Conservation (phyloP, 177 flowering plant species). For the Vitis hybrid region DNA sequence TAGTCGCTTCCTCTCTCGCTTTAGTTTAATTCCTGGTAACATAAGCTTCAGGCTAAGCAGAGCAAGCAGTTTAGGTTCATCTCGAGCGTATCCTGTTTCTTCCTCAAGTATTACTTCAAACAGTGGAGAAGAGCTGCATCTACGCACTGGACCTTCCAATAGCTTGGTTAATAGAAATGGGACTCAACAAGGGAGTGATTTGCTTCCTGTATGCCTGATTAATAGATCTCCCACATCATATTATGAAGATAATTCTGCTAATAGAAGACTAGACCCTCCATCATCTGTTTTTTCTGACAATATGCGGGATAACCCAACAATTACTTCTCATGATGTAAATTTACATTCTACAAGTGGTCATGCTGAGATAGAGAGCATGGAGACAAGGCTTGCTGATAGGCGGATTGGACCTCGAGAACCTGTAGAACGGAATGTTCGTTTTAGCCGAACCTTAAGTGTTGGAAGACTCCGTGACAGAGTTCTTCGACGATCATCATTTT, state of each 20-base stretch:
- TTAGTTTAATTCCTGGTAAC: slow-evolving; percentile 65
- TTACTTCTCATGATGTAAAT: slow-evolving; percentile 29
- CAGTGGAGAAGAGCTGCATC: slow-evolving; percentile 37
- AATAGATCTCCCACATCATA: slow-evolving; percentile 23
- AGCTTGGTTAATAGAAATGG: slow-evolving; percentile 26
- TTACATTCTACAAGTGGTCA: slow-evolving; percentile 31
- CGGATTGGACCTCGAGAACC: slow-evolving; percentile 64
- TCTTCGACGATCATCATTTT: slow-evolving; percentile 69
- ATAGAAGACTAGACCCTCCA: slow-evolving; percentile 14
- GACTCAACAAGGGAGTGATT: slow-evolving; percentile 25
- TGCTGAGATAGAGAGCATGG: slow-evolving; percentile 34
- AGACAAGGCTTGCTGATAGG: slow-evolving; percentile 45
- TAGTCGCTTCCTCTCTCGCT: slow-evolving; percentile 59
- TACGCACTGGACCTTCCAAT: slow-evolving; percentile 17
- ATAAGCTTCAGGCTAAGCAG: slow-evolving; percentile 69
- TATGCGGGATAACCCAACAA: slow-evolving; percentile 22
- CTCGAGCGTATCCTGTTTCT: slow-evolving; percentile 52
- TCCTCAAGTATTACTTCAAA: slow-evolving; percentile 42
- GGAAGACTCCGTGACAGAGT: slow-evolving; percentile 97
- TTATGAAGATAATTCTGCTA: slow-evolving; percentile 25
- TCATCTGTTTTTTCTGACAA: slow-evolving; percentile 22
- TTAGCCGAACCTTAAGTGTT: slow-evolving; percentile 88
- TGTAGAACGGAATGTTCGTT: slow-evolving; percentile 67
- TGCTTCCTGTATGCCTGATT: slow-evolving; percentile 29
- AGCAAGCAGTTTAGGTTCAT: slow-evolving; percentile 68